Conservation (phyloP, 305 asterid species). For the Salvia sclarea region DNA sequence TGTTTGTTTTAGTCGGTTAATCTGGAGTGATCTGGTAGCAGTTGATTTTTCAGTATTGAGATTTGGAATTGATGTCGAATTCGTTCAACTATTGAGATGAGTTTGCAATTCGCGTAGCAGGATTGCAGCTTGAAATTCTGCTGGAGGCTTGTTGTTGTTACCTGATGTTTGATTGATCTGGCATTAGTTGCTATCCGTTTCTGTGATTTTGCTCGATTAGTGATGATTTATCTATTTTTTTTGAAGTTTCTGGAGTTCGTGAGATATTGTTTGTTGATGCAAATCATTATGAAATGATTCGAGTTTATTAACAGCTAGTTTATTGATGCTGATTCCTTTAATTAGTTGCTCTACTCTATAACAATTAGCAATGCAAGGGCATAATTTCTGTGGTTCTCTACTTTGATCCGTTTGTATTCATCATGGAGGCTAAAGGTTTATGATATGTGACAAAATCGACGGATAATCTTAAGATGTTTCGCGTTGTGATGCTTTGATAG, state of each 20-base stretch:
- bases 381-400: slow-evolving; percentile 2
- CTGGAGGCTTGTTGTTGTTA: slow-evolving; percentile 7
- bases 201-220: slow-evolving; percentile 17
- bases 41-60: slow-evolving; percentile 16
- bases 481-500: background rate
- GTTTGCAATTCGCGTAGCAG: slow-evolving; percentile 1
- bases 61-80: background rate
- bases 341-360: background rate
- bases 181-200: background rate
- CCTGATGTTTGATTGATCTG: slow-evolving; percentile 30
- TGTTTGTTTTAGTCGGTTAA: background rate
- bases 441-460: background rate
- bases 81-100: background rate
- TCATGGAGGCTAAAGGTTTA: background rate
- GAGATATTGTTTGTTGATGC: background rate
- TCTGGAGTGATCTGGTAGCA: background rate
- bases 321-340: background rate
- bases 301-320: background rate
- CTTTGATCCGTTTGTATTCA: slow-evolving; percentile 25
- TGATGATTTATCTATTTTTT: background rate
- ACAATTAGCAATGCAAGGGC: slow-evolving; percentile 2
- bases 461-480: background rate
- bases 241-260: background rate
- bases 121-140: slow-evolving; percentile 10
- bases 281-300: background rate